Evolutionary conservation across 2,329 filamentous ascomycete genomes (phyloP).

Genomic region (Phialophora expanda): DNA sequence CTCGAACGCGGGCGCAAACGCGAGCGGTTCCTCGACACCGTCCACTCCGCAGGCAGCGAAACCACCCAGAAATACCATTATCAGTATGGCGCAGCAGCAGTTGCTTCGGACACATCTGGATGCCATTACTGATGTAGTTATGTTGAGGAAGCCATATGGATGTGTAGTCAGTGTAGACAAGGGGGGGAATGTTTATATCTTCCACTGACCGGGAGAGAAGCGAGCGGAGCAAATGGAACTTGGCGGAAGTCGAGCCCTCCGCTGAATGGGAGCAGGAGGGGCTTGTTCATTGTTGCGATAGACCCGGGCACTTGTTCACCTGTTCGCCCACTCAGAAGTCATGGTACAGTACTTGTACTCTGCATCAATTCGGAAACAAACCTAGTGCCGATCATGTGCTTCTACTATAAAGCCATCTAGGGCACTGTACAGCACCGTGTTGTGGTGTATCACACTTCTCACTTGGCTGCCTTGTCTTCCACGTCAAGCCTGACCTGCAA

Average conservation of each 20-base stretch:
- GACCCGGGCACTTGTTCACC: no score
- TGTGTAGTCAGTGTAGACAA: conserved; percentile 93
- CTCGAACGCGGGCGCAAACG: conserved; percentile 1
- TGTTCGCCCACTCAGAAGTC: no score
- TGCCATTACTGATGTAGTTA: conserved; percentile 81
- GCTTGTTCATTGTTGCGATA: no score
- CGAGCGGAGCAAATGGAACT: not conserved
- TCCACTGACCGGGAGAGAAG: conserved; percentile 53
- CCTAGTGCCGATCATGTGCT: not conserved
- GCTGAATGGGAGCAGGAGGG: not conserved
- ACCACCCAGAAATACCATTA: conserved; percentile 77
- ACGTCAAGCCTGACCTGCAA: conserved; percentile 20
- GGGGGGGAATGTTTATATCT: conserved; percentile 87
- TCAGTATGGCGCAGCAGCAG: conserved; percentile 85
- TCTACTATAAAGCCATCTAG: not conserved
- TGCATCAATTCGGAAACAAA: no score
- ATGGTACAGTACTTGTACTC: no score
- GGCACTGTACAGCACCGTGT: not conserved
- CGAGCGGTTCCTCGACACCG: conserved; percentile 3
- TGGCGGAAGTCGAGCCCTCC: no score
- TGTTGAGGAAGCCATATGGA: conserved; percentile 85
- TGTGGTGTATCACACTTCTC: not conserved
- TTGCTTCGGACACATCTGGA: conserved; percentile 86
- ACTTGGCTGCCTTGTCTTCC: not conserved
- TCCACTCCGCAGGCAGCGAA: conserved; percentile 40